These are phyloP conservation scores for Amanita jacksonii DNA, from an alignment of 768 basidiomycete species.

Conservation along the genomic window DNA sequence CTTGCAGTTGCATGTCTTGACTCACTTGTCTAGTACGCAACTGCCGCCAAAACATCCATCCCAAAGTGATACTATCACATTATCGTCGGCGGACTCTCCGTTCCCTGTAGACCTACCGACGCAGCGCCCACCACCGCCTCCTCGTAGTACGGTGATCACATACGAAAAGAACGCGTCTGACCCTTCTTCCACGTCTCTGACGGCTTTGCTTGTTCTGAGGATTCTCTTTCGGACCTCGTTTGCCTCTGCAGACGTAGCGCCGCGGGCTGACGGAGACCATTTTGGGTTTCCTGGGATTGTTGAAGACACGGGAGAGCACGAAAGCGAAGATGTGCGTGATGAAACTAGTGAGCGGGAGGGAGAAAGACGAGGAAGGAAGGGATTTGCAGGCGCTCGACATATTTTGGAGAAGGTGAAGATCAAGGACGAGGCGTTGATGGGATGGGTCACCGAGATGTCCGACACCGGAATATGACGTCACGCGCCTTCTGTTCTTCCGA, in stretches of 20 bases:
- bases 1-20: slow-evolving; percentile 62
- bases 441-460: slow-evolving; percentile 34
- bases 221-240: slow-evolving; percentile 78
- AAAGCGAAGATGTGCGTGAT: slow-evolving; percentile 34
- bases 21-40: slow-evolving; percentile 60
- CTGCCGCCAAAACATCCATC: slow-evolving; percentile 49
- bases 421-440: slow-evolving; percentile 44
- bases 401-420: slow-evolving; percentile 59
- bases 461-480: slow-evolving; percentile 24
- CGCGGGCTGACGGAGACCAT: slow-evolving; percentile 71
- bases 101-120: slow-evolving; percentile 60
- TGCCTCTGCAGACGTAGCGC: slow-evolving; percentile 55
- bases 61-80: slow-evolving; percentile 65
- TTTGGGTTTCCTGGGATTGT: slow-evolving; percentile 85
- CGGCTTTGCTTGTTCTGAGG: slow-evolving; percentile 74
- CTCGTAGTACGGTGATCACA: slow-evolving; percentile 50
- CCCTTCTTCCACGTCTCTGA: slow-evolving; percentile 66
- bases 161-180: slow-evolving; percentile 52
- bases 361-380: slow-evolving; percentile 59
- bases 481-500: slow-evolving; percentile 28
- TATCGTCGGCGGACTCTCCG: slow-evolving; percentile 43
- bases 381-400: slow-evolving; percentile 52
- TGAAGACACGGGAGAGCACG: slow-evolving; percentile 68
- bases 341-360: slow-evolving; percentile 55
- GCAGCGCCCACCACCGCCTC: slow-evolving; percentile 57